Evolutionary conservation across 768 basidiomycete genomes (phyloP).

Genomic region (Boletus tylopilopsis): DNA sequence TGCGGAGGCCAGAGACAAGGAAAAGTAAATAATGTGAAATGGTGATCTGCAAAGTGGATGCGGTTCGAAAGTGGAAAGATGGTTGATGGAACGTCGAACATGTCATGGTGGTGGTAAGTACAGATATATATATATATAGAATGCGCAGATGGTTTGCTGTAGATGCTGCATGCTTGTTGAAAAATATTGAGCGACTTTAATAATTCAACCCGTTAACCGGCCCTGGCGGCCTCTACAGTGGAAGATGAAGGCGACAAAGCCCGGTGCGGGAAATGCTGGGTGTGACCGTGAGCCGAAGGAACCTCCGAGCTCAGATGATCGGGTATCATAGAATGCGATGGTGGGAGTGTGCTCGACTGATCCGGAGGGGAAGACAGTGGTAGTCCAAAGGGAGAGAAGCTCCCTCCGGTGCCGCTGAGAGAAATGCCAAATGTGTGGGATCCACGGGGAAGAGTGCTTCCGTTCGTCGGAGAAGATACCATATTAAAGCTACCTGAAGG

Average conservation of each 20-base stretch:
- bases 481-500: slow-evolving; percentile 29
- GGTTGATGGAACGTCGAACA: slow-evolving; percentile 29
- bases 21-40: slow-evolving; percentile 30
- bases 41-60: slow-evolving; percentile 28
- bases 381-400: slow-evolving; percentile 32
- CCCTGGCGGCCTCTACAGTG: slow-evolving; percentile 38
- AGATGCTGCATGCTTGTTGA: slow-evolving; percentile 38
- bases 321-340: slow-evolving; percentile 36
- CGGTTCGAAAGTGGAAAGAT: slow-evolving; percentile 20
- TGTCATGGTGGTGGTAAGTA: slow-evolving; percentile 36
- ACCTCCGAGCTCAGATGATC: slow-evolving; percentile 32
- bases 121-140: slow-evolving; percentile 39
- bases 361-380: slow-evolving; percentile 30
- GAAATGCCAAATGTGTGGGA: slow-evolving; percentile 31
- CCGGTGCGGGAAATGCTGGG: slow-evolving; percentile 38
- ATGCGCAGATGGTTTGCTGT: slow-evolving; percentile 38
- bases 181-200: slow-evolving; percentile 37
- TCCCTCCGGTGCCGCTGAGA: slow-evolving; percentile 24
- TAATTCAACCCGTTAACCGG: slow-evolving; percentile 38
- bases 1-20: slow-evolving; percentile 20
- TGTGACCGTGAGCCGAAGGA: slow-evolving; percentile 31
- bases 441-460: slow-evolving; percentile 26
- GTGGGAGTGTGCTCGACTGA: slow-evolving; percentile 24
- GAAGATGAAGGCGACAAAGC: slow-evolving; percentile 37
- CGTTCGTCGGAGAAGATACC: slow-evolving; percentile 26